These are phyloP conservation scores for Boletus bicolor DNA, from an alignment of 768 basidiomycete genomes.

Conservation along the genomic window DNA sequence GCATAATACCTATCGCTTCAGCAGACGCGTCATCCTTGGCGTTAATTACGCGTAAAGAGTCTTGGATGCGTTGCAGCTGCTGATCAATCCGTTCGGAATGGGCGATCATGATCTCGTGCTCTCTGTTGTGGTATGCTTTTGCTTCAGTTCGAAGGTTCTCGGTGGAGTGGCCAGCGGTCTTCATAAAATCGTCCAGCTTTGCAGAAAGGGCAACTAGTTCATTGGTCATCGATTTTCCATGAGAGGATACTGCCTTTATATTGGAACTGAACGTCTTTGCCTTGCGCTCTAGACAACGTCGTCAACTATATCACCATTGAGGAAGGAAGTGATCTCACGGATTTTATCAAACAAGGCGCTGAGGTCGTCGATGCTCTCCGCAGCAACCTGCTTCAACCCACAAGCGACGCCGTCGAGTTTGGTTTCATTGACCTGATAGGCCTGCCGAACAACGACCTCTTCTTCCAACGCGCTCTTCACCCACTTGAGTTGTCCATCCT, in stretches of 20 bases:
- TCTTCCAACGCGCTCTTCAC: conserved; percentile 69
- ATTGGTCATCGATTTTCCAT: conserved; percentile 56
- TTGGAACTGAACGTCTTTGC: conserved; percentile 61
- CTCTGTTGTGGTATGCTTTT: conserved; percentile 52
- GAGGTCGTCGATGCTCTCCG: conserved; percentile 71
- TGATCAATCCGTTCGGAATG: conserved; percentile 55
- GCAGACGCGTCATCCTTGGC: conserved; percentile 53
- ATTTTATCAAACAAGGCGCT: conserved; percentile 76
- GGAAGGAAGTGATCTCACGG: conserved; percentile 44
- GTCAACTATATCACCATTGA: conserved; percentile 6
- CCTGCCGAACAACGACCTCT: conserved; percentile 73
- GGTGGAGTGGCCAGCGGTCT: conserved; percentile 51
- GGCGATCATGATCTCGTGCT: conserved; percentile 49
- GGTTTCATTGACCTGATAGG: conserved; percentile 72
- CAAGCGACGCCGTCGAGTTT: conserved; percentile 69
- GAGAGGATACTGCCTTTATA: conserved; percentile 56
- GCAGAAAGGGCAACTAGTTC: conserved; percentile 52
- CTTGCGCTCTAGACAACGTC: conserved; percentile 61
- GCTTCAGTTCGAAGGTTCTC: conserved; percentile 53
- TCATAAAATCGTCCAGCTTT: conserved; percentile 61
- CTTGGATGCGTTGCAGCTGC: conserved; percentile 53
- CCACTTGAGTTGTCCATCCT: conserved; percentile 54
- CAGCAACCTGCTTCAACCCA: conserved; percentile 59
- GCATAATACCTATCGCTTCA: conserved; percentile 48
- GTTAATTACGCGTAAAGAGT: conserved; percentile 51